Base-by-base conservation (phyloP, 371 early-diverging fungal genomes). In the Basidiobolus meristosporus region DNA sequence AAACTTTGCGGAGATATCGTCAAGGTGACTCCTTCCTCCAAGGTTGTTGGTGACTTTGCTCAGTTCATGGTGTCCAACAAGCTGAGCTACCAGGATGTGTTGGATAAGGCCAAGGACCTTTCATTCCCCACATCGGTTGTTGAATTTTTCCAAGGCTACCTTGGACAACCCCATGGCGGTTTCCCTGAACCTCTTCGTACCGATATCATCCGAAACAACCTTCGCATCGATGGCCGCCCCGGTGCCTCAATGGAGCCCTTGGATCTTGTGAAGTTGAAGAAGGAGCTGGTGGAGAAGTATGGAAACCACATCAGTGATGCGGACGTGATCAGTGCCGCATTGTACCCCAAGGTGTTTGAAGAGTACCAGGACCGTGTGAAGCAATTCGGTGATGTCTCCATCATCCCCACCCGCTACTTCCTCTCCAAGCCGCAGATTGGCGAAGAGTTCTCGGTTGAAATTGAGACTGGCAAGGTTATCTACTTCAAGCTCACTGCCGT, bases 1-100 rank as follows among this genome's bases (percentile, higher is more conserved):
- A 53, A 61, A 41, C 66, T 93, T 32, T 89, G 90, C 51, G 95
- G 95, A 31, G 90, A 91, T 51, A 77, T 93, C 48, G 82, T 88
- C 57, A 93, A 93, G 70, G 95, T 93, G 33, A 93, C 95, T 3
- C 95, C 95, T 5, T 88, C 89, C 30, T 82, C 82, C 54, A 93
- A 93, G 64, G 95, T 93, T 14, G 91, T 93, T 7, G 95, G 95
- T 37, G 95, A 93, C 60, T 62, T 93, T 30, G 92, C 95, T 35
- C 95, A 93, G 58, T 90, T 93, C 51, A 82, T 93, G 84, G 95
- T 91, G 6, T 74, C 89, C 36, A 86, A 89, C 65, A 66, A 72
- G 26, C 54, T 90, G 35, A 56, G 52, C 1, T 76, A 65, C 29
- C 51, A 80, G 41, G 86, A 85, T 26, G 82, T 93, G 2, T 45